Base-by-base conservation (phyloP, 768 basidiomycete species). In the Auricularia sp. region DNA sequence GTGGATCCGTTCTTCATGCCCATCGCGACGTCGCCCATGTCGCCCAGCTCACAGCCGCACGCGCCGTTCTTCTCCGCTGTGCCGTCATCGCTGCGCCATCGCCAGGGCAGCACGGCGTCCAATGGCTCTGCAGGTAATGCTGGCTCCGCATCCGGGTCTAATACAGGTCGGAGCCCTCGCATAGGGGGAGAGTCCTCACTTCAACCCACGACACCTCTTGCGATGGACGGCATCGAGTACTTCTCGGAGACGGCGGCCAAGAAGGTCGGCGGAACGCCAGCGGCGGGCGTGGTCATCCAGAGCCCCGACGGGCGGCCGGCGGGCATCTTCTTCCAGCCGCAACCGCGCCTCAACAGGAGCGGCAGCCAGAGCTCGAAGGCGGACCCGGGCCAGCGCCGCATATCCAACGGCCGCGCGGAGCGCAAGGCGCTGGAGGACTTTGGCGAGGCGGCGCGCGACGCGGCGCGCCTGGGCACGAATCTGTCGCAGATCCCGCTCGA, bases 301-400 rank as follows among this genome's bases (percentile, higher is more conserved):
- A 92, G 88, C 71, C 92, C 94, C 1, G 94, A 96, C 73, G 96
- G 96, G 0, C 87, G 93, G 69, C 91, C 93, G 2, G 83, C 92
- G n/a, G 96, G 94, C 11, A 95, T 99, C 65, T 92, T 94, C 78
- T 99, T 98, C 76, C 90, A 94, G 67, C 96, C 95, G 1, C 74
- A 74, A 47, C 66, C 66, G 61, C 54, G 47, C 44, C 63, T 8
- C 62, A 51, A 21, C 18, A 16, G 47, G 14, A 51, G 47, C 47
- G 47, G 47, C 21, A 51, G 47, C 54, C n/a, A 65, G 64, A 54
- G 67, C 71, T 34, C 36, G 45, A 33, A 62, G 65, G 36, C 54
- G 65, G 54, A 21, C 64, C 14, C 66, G 65, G 62, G 66, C 68
- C 14, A 54, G 45, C 16, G 66, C 33, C 39, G 21, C 36, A n/a